These are phyloP conservation scores for Amanita exitialis DNA, from an alignment of 768 basidiomycete genomes.

Conservation along the genomic window DNA sequence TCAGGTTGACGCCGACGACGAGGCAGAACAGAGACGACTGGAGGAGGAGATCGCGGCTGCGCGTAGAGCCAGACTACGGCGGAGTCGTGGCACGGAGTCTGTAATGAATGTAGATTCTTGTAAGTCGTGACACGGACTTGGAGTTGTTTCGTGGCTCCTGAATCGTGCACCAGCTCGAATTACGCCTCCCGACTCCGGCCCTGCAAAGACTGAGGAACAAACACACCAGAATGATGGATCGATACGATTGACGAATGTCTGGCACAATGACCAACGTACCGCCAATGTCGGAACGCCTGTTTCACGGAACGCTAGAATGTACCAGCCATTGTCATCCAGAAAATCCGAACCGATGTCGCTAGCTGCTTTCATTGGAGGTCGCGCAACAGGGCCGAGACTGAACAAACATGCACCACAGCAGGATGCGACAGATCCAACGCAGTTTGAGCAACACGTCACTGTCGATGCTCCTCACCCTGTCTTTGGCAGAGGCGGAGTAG, in stretches of 20 bases:
- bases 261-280: not conserved
- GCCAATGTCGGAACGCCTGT: conserved; percentile 12
- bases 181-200: not conserved
- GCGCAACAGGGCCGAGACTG: conserved; percentile 63
- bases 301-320: conserved; percentile 14
- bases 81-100: conserved; percentile 31
- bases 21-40: conserved; percentile 62
- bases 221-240: not conserved
- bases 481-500: conserved; percentile 66
- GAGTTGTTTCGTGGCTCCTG: not conserved
- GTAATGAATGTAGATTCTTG: conserved; percentile 9
- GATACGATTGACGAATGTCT: not conserved
- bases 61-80: conserved; percentile 35
- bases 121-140: conserved; percentile 18
- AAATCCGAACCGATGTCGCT: conserved; percentile 53
- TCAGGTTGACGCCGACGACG: conserved; percentile 75
- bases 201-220: not conserved
- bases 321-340: conserved; percentile 11
- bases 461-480: conserved; percentile 55
- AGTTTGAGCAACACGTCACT: conserved; percentile 53
- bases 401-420: conserved; percentile 65
- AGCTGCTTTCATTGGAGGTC: conserved; percentile 76
- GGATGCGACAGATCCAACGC: conserved; percentile 53
- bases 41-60: conserved; percentile 55
- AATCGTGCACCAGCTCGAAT: not conserved